A percentile compares a stretch with the other conserved stretches of the same genome.
Conservation (phyloP, 352 stramenopile species). For the Thalassiosira livingstoniorum region DNA sequence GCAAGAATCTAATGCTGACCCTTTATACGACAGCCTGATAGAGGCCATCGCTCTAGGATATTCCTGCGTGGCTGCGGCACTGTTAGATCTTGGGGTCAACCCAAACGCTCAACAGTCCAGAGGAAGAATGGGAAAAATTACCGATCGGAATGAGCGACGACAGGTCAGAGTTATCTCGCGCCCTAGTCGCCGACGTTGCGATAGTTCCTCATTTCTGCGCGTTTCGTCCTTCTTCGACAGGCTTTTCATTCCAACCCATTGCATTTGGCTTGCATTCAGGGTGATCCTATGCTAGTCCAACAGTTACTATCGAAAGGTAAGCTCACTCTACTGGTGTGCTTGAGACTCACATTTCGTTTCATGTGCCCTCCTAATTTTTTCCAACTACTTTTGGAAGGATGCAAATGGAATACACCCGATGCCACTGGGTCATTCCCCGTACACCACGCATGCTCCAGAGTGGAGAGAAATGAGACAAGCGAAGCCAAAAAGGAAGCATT, state of each 20-base stretch:
- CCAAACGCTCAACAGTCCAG: constrained; percentile 59
- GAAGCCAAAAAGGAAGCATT: background rate
- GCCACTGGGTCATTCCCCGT: constrained; percentile 75
- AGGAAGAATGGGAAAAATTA: constrained; percentile 70
- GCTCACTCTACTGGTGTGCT: background rate
- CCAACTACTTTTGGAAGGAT: constrained; percentile 26
- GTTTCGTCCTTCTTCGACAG: too few relatives aligned
- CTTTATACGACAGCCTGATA: constrained; percentile 74
- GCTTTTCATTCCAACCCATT: constrained; percentile 76
- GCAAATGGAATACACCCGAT: constrained; percentile 75
- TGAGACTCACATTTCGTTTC: background rate
- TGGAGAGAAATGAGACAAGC: constrained; percentile 13
- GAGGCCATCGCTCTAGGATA: constrained; percentile 65
- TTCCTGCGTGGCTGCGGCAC: constrained; percentile 52
- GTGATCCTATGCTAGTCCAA: constrained; percentile 61
- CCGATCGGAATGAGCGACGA: constrained; percentile 56
- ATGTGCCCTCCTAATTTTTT: background rate
- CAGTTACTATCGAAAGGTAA: constrained; percentile 61
- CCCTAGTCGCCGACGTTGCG: too few relatives aligned
- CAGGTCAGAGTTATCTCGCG: too few relatives aligned
- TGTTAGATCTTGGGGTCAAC: constrained; percentile 70
- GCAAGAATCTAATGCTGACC: constrained; percentile 6
- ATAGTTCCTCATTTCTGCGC: too few relatives aligned
- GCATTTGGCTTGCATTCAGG: constrained; percentile 76
- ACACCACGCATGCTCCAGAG: constrained; percentile 68